Evolutionary conservation across 2,329 filamentous ascomycete species (phyloP).

Genomic region (Arthroderma sp.): DNA sequence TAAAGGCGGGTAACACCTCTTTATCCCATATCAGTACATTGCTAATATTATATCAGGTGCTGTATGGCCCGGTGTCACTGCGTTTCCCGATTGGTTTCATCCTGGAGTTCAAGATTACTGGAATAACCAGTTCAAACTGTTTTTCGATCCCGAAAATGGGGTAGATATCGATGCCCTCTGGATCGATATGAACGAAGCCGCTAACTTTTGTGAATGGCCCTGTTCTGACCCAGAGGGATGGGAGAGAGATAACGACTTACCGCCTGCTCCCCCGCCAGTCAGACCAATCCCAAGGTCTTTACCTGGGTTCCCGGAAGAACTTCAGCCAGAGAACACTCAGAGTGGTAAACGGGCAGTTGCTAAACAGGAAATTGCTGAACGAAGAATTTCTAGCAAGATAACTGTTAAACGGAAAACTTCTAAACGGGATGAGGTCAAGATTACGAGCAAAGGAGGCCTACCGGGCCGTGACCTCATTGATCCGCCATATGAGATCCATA

Average conservation of each 20-base stretch:
- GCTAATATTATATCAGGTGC: conserved; percentile 38
- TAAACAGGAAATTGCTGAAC: too few relatives aligned
- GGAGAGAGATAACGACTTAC: conserved; percentile 23
- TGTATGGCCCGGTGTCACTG: conserved; percentile 60
- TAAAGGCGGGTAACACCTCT: conserved; percentile 21
- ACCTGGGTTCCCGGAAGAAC: conserved; percentile 51
- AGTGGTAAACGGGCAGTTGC: too few relatives aligned
- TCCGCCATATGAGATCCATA: conserved; percentile 50
- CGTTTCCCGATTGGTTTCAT: conserved; percentile 61
- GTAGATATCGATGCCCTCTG: conserved; percentile 60
- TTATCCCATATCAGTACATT: neutral
- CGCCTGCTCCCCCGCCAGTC: conserved; percentile 48
- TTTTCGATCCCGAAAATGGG: conserved; percentile 49
- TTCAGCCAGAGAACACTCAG: conserved; percentile 42
- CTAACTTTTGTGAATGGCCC: conserved; percentile 38
- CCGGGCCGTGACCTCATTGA: conserved; percentile 48
- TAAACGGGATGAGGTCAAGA: conserved; percentile 13
- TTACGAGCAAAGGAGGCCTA: conserved; percentile 41
- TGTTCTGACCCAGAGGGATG: conserved; percentile 42
- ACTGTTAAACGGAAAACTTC: too few relatives aligned
- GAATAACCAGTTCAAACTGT: conserved; percentile 49
- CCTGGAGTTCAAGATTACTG: conserved; percentile 50
- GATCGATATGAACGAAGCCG: conserved; percentile 51
- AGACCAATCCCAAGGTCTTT: conserved; percentile 48
- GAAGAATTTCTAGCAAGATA: too few relatives aligned